A percentile compares a stretch with the other conserved stretches of the same genome.
These are phyloP conservation scores for Tetradesmus lagerheimii DNA, from an alignment of 139 green algal genomes.

Conservation along the genomic window DNA sequence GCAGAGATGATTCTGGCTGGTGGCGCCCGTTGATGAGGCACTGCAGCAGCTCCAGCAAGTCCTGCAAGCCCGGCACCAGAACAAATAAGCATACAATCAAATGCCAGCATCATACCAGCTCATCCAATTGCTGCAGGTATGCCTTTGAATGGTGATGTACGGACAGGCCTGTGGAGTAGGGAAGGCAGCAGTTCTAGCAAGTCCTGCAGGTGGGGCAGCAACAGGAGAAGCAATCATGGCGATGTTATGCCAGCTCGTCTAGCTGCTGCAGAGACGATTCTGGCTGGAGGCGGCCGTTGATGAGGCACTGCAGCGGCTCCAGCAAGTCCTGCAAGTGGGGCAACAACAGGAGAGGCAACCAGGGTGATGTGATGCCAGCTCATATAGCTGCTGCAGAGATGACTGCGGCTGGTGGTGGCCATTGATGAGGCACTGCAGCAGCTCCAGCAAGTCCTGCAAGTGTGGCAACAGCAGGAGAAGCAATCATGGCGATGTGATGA, in stretches of 20 bases:
- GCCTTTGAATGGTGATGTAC: no score
- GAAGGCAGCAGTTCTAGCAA: no score
- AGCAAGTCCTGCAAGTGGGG: slow-evolving; percentile 67
- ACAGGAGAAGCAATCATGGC: no score
- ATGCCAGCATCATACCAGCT: not conserved
- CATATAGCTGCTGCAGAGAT: no score
- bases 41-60: slow-evolving; percentile 81
- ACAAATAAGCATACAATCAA: not conserved
- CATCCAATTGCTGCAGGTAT: no score
- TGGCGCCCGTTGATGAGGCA: slow-evolving; percentile 73
- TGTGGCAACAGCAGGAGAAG: no score
- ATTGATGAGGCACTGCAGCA: no score
- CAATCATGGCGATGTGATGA: no score
- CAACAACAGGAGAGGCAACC: not conserved
- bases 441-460: no score
- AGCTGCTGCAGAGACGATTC: slow-evolving; percentile 74
- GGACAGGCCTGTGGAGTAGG: no score
- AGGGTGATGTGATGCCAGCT: not conserved
- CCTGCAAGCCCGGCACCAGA: slow-evolving; percentile 38
- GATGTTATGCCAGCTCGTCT: slow-evolving; percentile 75
- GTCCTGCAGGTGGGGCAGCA: no score
- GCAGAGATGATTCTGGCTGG: slow-evolving; percentile 70
- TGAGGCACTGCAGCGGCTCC: slow-evolving; percentile 81
- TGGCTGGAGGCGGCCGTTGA: slow-evolving; percentile 66
- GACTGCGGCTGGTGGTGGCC: no score